Base-by-base conservation (phyloP, 148 eudicot species). In the Nepenthes mirabilis region DNA sequence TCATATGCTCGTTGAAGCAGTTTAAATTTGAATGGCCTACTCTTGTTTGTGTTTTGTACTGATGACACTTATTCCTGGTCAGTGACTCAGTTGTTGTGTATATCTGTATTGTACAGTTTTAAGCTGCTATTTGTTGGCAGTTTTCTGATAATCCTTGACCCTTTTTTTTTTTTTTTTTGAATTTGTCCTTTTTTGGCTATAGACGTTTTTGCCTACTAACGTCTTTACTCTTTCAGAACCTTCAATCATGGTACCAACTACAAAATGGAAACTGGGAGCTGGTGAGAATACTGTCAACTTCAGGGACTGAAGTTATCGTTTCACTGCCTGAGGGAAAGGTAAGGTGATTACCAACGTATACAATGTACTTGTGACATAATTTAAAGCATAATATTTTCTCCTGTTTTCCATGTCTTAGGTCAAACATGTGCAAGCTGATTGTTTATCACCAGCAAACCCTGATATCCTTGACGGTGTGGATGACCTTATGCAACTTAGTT, bases 401-500 rank as follows among this genome's bases (percentile, higher is more conserved):
- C 34, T 34, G 52, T 56, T 45, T 47, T 51, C 37, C 43, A 36
- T 51, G 51, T 49, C 74, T 58, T 70, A 88, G 96, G 98, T 88
- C 33, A 12, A 83, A 59, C 86, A 80, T 69, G 91, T 88, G 61
- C 79, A 77, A 67, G 47, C 77, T 64, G 87, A 82, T 63, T 50
- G 68, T 64, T 74, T 93, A 49, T 59, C 84, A 59, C 87, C 95
- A 47, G 97, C 99, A 55, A 94, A 94, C 67, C 99, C 99, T 47
- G 89, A 84, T 75, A 86, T 94, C 52, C 90, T 94, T 68, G 91
- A 94, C 67, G 97, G 97, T 1, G 97, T 94, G 33, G 97, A 89
- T 71, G 95, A 94, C 81, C 93, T 94, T 61, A 82, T 89, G 90
- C 99, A 94, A 76, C 79, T 94, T 56, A 94, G 99, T 74, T 94